Conservation (phyloP, 2,329 filamentous ascomycete species). For the Phoma herbarum region DNA sequence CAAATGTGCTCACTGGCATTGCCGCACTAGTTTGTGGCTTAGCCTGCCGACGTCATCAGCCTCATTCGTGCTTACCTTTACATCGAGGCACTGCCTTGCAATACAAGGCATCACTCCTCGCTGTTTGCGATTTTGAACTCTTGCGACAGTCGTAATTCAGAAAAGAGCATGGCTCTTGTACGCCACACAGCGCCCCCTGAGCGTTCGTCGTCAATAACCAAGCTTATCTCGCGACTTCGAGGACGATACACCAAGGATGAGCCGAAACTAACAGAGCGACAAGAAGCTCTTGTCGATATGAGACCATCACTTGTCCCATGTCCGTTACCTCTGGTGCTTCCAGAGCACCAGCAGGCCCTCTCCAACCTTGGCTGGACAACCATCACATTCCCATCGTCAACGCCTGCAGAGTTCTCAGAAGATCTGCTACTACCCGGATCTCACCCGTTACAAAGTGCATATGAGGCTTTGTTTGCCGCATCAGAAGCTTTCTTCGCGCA, state of each 20-base stretch:
- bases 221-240: constrained; percentile 41
- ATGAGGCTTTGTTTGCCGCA: constrained; percentile 40
- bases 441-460: constrained; percentile 46
- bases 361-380: constrained; percentile 49
- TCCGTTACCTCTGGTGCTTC: constrained; percentile 44
- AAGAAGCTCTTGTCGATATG: constrained; percentile 18
- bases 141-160: not conserved
- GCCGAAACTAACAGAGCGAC: not conserved
- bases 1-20: constrained; percentile 6
- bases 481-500: constrained; percentile 46
- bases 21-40: constrained; percentile 5
- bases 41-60: constrained; percentile 20
- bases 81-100: not conserved
- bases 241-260: constrained; percentile 4
- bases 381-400: constrained; percentile 40
- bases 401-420: not conserved
- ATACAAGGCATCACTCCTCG: not conserved
- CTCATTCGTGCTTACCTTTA: not conserved
- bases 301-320: constrained; percentile 34
- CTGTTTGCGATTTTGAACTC: not conserved
- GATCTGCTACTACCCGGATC: constrained; percentile 2
- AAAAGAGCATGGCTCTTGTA: not conserved
- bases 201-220: constrained; percentile 39
- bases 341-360: constrained; percentile 44
- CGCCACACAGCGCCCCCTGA: constrained; percentile 19